A percentile compares a stretch with the other conserved stretches of the same genome.
Conservation (phyloP, 2,329 filamentous ascomycete species). For the Bipolaris zeicola region DNA sequence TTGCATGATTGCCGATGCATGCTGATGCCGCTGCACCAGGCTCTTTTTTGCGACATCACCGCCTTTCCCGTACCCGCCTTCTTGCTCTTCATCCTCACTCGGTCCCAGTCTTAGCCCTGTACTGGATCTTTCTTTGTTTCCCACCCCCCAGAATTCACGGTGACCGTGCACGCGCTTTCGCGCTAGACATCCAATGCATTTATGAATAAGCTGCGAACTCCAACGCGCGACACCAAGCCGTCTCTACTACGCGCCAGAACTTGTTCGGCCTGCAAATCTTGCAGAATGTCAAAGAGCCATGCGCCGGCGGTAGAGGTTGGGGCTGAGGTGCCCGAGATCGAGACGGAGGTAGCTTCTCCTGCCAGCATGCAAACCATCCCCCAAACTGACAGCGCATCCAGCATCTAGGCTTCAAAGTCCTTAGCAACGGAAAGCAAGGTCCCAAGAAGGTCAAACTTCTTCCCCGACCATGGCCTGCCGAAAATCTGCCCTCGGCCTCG, state of each 20-base stretch:
- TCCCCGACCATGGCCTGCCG: slow-evolving; percentile 74
- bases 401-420: slow-evolving; percentile 79
- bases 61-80: slow-evolving; percentile 29
- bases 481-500: slow-evolving; percentile 72
- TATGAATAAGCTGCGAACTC: slow-evolving; percentile 28
- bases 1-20: slow-evolving; percentile 21
- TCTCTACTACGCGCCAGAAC: slow-evolving; percentile 52
- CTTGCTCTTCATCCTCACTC: slow-evolving; percentile 31
- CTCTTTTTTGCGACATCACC: slow-evolving; percentile 9
- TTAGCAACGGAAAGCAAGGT: slow-evolving; percentile 62
- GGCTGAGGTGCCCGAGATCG: slow-evolving; percentile 74
- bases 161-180: slow-evolving; percentile 17
- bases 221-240: slow-evolving; percentile 35
- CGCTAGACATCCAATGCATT: slow-evolving; percentile 36
- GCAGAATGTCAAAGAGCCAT: slow-evolving; percentile 55
- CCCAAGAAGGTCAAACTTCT: slow-evolving; percentile 82
- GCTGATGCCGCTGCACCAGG: slow-evolving; percentile 28
- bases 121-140: slow-evolving; percentile 1
- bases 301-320: slow-evolving; percentile 59
- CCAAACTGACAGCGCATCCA: slow-evolving; percentile 21
- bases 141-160: slow-evolving; percentile 12
- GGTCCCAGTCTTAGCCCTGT: slow-evolving; percentile 25
- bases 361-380: neutral
- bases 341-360: slow-evolving; percentile 70
- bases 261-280: slow-evolving; percentile 69